Evolutionary conservation across 257 asterid species (phyloP), one percentile per base, ranked within the genome.

Genomic region (Schizonepeta tenuifolia): DNA sequence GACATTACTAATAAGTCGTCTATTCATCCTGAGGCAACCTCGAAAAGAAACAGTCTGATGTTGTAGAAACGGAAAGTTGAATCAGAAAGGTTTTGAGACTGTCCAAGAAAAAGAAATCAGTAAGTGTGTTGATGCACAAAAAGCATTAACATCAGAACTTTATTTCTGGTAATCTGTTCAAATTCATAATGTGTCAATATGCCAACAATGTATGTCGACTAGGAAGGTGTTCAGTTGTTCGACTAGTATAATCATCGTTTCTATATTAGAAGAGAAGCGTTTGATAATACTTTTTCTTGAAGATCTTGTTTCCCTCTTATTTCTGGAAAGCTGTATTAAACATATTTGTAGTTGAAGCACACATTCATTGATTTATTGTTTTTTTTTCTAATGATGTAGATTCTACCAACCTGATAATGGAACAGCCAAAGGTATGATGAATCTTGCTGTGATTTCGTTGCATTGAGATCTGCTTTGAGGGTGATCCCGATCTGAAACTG

Each of bases 1-100:
- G 96, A 87, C 77, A 90, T 90, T 69, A 86, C 96, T 53, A 90
- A 90, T 85, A 90, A 87, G 83, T 75, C 86, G 43, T 75, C 80
- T 55, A 40, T 64, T 60, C 72, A 26, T 50, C 66, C 41, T 12
- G 85, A 86, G 68, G 81, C 85, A 63, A 66, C 83, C 65, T 69
- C 85, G 7, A 76, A 51, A 81, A 53, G 71, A 83, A 75, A 47
- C 84, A 80, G 77, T 17, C 71, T 31, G 77, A 77, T 60, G 53
- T 26, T 54, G 78, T 73, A n/a, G 84, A 77, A 68, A 80, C 58
- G 81, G 71, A 54, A 56, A 51, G 53, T 43, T 65, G 65, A 82
- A 77, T 50, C 82, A 72, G 64, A 67, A 74, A 59, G 75, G 46
- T 20, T 44, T 50, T 11, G 85, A 73, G 76, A 78, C 73, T 54